Percentiles rank a stretch among this genome's conserved stretches.
Conservation (phyloP, 495 filamentous ascomycete genomes). For the Astrothelium macrocarpum region DNA sequence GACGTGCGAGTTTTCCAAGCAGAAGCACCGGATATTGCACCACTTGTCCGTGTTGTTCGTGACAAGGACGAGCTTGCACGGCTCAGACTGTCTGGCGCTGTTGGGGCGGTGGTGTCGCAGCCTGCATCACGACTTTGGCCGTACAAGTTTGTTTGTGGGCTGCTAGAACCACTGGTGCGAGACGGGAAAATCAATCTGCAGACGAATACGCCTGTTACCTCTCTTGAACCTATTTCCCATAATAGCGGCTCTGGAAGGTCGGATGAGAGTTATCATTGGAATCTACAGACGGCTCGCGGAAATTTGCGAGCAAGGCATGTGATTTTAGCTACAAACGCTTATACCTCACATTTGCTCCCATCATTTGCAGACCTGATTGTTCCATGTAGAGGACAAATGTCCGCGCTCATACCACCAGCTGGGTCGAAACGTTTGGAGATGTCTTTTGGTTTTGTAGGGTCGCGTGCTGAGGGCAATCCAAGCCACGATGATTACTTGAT, state of each 20-base stretch:
- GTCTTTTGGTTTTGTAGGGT: constrained; percentile 53
- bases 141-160: constrained; percentile 63
- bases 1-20: constrained; percentile 36
- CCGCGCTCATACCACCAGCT: constrained; percentile 50
- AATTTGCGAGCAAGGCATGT: constrained; percentile 47
- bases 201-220: constrained; percentile 57
- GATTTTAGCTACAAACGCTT: constrained; percentile 70
- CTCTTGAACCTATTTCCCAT: constrained; percentile 25
- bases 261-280: constrained; percentile 33
- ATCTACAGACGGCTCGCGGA: constrained; percentile 55
- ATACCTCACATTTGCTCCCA: constrained; percentile 64
- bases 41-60: constrained; percentile 24
- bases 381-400: constrained; percentile 66
- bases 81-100: constrained; percentile 36
- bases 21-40: constrained; percentile 44
- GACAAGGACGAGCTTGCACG: constrained; percentile 25
- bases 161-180: constrained; percentile 49
- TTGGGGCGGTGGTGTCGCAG: constrained; percentile 35
- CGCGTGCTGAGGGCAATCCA: constrained; percentile 29
- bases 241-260: constrained; percentile 14
- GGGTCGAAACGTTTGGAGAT: constrained; percentile 35
- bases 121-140: constrained; percentile 57
- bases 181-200: constrained; percentile 54
- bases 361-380: constrained; percentile 60
- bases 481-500: constrained; percentile 63